A percentile compares a stretch with the other conserved stretches of the same genome.
These are phyloP conservation scores for Pseudopithomyces chartarum DNA, from an alignment of 2,329 filamentous ascomycete species.

Conservation along the genomic window DNA sequence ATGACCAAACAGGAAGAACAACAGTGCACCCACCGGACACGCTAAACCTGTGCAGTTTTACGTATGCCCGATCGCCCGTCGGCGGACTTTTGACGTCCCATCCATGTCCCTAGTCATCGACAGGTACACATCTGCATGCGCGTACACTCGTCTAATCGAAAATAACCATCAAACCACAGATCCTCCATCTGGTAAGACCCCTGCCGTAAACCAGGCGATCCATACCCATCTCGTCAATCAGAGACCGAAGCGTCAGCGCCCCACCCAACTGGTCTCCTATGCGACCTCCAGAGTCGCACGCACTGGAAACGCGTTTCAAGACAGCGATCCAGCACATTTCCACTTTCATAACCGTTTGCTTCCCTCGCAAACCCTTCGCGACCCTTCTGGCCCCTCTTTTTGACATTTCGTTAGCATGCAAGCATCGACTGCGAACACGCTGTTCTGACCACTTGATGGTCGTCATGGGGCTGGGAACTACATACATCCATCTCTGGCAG, in stretches of 20 bases:
- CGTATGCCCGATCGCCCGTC: not conserved
- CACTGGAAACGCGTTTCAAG: constrained; percentile 37
- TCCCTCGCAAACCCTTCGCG: not conserved
- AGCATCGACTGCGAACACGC: constrained; percentile 22
- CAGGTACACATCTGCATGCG: not conserved
- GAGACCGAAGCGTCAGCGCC: constrained; percentile 14
- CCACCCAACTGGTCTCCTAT: constrained; percentile 19
- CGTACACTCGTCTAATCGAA: not conserved
- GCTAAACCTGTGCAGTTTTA: not conserved
- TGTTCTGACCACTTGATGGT: constrained; percentile 26
- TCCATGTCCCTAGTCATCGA: not conserved
- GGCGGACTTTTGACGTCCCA: not conserved
- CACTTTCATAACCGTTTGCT: constrained; percentile 27
- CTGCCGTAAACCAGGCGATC: not conserved
- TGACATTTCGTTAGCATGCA: constrained; percentile 15
- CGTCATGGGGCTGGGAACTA: constrained; percentile 34
- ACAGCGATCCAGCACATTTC: constrained; percentile 21
- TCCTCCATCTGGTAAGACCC: not conserved
- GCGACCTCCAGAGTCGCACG: constrained; percentile 38
- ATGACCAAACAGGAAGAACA: not conserved
- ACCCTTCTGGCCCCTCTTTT: constrained; percentile 13
- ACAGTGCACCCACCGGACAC: not conserved
- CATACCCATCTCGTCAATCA: not conserved
- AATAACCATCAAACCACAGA: not conserved
- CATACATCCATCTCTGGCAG: constrained; percentile 25